phyloP scores from a whole-genome alignment of 148 eudicot species.

The Vaccinium darrowii region DNA sequence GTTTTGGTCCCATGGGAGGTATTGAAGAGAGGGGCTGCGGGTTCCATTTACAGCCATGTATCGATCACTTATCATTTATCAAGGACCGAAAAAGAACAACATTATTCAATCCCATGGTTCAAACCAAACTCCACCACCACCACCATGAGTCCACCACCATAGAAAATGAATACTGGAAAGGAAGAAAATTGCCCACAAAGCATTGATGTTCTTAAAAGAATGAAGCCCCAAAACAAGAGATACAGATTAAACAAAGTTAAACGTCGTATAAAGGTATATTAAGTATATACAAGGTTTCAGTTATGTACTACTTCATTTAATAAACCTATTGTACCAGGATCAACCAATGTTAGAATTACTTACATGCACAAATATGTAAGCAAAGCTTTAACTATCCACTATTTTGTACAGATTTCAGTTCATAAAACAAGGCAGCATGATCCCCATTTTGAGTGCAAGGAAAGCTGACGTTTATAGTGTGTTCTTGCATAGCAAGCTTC shows the following conservation, averaged over 20 bases:
- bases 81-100: not conserved
- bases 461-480: not conserved
- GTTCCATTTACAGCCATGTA: not conserved
- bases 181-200: not conserved
- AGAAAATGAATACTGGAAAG: not conserved
- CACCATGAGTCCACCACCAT: not conserved
- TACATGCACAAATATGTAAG: not conserved
- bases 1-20: not conserved
- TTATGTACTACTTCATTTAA: not conserved
- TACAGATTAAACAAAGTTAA: not conserved
- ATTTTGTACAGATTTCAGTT: not conserved
- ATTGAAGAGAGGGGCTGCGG: not conserved
- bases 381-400: not conserved
- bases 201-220: not conserved
- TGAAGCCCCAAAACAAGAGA: not conserved
- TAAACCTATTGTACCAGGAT: not conserved
- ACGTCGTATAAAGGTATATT: not conserved
- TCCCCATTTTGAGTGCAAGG: not conserved
- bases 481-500: not conserved
- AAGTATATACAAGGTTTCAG: not conserved
- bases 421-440: not conserved
- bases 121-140: not conserved
- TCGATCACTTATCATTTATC: not conserved
- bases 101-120: not conserved
- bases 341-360: not conserved